Conservation (phyloP, 495 filamentous ascomycete genomes). For the Acidomyces sp. region DNA sequence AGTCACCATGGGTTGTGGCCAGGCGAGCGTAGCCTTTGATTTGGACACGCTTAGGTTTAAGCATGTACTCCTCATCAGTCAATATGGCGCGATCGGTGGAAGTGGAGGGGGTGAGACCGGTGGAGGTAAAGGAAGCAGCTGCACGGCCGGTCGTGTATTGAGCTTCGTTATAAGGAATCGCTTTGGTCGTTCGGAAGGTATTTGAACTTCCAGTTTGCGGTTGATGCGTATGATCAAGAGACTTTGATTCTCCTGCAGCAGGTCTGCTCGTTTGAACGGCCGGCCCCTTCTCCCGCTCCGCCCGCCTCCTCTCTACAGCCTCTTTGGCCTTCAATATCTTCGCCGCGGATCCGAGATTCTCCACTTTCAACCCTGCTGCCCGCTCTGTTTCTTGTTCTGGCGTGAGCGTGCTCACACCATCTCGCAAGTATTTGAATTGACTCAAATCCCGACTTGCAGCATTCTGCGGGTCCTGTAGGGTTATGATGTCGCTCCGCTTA, state of each 20-base stretch:
- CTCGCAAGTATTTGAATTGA: conserved; percentile 79
- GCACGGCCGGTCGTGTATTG: conserved; percentile 81
- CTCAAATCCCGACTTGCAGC: conserved; percentile 69
- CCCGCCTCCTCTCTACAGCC: conserved; percentile 71
- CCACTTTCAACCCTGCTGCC: conserved; percentile 55
- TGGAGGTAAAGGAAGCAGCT: conserved; percentile 89
- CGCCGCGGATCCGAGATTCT: conserved; percentile 64
- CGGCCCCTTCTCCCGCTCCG: conserved; percentile 33
- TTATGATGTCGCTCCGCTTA: conserved; percentile 83
- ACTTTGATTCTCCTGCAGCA: conserved; percentile 27
- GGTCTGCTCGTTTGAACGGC: too few species aligned
- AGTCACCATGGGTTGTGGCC: conserved; percentile 64
- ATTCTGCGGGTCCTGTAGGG: conserved; percentile 92
- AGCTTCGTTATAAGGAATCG: conserved; percentile 66
- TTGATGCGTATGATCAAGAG: conserved; percentile 31
- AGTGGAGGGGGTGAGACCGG: conserved; percentile 84
- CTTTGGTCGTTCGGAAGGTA: conserved; percentile 35
- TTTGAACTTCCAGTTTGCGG: conserved; percentile 24
- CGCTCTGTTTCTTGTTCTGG: conserved; percentile 49
- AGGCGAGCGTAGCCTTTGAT: conserved; percentile 80
- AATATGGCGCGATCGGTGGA: conserved; percentile 70
- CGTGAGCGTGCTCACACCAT: conserved; percentile 57
- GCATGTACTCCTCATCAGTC: conserved; percentile 89
- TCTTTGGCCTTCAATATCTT: conserved; percentile 89
- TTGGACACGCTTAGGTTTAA: conserved; percentile 76